A percentile compares a stretch with the other conserved stretches of the same genome.
Evolutionary conservation across 2,329 filamentous ascomycete genomes (phyloP).

Genomic region (Penicillium psychrosexuale): DNA sequence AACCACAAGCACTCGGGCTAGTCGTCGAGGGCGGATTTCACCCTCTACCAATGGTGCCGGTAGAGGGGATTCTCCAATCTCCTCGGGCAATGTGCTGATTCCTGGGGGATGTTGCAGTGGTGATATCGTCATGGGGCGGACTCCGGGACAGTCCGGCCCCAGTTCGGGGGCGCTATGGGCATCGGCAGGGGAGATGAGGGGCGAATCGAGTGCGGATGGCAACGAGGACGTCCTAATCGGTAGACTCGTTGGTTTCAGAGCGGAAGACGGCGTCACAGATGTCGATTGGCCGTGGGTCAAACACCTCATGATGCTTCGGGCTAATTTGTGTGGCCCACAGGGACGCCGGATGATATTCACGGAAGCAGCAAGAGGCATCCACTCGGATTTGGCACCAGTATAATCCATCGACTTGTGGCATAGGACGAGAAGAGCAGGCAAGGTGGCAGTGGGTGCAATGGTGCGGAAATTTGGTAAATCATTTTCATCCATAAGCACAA

Average conservation of each 20-base stretch:
- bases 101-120: slow-evolving; percentile 6
- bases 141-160: not conserved
- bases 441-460: slow-evolving; percentile 9
- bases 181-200: not conserved
- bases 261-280: slow-evolving; percentile 12
- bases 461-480: slow-evolving; percentile 25
- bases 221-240: slow-evolving; percentile 8
- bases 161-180: not conserved
- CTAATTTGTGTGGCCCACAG: slow-evolving; percentile 43
- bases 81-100: slow-evolving; percentile 6
- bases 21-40: slow-evolving; percentile 6
- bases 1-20: slow-evolving; percentile 40
- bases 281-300: slow-evolving; percentile 20
- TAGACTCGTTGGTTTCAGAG: slow-evolving; percentile 14
- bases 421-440: slow-evolving; percentile 38
- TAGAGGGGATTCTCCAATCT: slow-evolving; percentile 9
- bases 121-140: not conserved
- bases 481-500: slow-evolving; percentile 36
- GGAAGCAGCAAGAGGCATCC: slow-evolving; percentile 30
- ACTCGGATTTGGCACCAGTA: slow-evolving; percentile 26
- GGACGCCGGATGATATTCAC: slow-evolving; percentile 41
- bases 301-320: slow-evolving; percentile 35
- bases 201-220: slow-evolving; percentile 1
- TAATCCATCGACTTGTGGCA: slow-evolving; percentile 40
- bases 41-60: slow-evolving; percentile 15